These are phyloP conservation scores for Aspergillus heteromorphus DNA, from an alignment of 495 filamentous ascomycete species.

Conservation along the genomic window DNA sequence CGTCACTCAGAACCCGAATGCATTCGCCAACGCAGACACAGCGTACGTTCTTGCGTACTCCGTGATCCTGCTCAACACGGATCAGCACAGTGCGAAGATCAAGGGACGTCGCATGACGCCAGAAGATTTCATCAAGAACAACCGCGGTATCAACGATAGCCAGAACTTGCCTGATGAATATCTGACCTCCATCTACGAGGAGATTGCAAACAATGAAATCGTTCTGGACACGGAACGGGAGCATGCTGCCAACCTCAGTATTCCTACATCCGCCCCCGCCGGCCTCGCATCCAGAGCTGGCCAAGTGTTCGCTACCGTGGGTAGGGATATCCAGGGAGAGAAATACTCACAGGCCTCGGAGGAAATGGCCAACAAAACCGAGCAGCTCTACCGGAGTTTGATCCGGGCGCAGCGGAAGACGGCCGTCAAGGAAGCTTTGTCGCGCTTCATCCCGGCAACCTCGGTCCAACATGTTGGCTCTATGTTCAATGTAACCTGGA, in stretches of 20 bases:
- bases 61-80: constrained; percentile 94
- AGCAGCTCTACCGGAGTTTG: constrained; percentile 86
- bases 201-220: constrained; percentile 88
- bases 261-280: constrained; percentile 51
- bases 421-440: constrained; percentile 58
- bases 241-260: constrained; percentile 68
- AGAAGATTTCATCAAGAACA: constrained; percentile 98
- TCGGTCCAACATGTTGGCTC: constrained; percentile 92
- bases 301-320: constrained; percentile 83
- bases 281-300: constrained; percentile 78
- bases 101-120: constrained; percentile 81
- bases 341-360: constrained; percentile 91
- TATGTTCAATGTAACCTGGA: constrained; percentile 99
- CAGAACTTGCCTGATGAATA: constrained; percentile 93
- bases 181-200: constrained; percentile 80
- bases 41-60: constrained; percentile 95
- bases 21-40: constrained; percentile 96
- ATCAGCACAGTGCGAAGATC: constrained; percentile 85
- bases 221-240: constrained; percentile 89
- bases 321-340: constrained; percentile 86
- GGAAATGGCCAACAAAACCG: constrained; percentile 83
- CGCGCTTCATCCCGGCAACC: constrained; percentile 83
- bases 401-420: constrained; percentile 79
- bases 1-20: constrained; percentile 88
- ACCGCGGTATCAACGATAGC: constrained; percentile 95